Conservation (phyloP, 2,329 filamentous ascomycete genomes). For the Tothia fuscella region DNA sequence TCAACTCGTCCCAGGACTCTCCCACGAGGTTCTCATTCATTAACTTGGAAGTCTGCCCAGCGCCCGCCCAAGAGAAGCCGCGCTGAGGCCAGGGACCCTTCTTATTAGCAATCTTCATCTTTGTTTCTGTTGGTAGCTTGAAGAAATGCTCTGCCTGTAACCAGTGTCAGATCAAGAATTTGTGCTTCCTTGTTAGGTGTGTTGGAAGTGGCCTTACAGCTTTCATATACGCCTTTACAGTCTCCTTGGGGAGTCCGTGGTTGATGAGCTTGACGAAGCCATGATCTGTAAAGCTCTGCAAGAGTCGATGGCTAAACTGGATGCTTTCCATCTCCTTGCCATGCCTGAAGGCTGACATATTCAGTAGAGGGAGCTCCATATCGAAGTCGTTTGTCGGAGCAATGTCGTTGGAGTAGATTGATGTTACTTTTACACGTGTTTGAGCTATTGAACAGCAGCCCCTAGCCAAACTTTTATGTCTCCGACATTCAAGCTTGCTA, state of each 20-base stretch:
- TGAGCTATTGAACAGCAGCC: no score
- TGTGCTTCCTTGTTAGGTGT: no score
- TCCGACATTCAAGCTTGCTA: no score
- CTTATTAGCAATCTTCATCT: slow-evolving; percentile 6
- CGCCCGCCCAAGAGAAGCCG: slow-evolving; percentile 11
- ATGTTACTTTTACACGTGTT: no score
- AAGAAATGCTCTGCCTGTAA: slow-evolving; percentile 14
- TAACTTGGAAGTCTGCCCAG: neutral
- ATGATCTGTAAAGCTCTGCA: neutral
- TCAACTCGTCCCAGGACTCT: no score
- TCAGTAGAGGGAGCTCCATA: neutral
- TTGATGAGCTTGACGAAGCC: neutral
- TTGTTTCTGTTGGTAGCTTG: slow-evolving; percentile 8
- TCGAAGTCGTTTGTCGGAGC: no score
- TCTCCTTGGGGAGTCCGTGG: neutral
- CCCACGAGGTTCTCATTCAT: no score
- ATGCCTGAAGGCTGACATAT: neutral
- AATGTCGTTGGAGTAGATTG: no score
- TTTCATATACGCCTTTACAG: neutral
- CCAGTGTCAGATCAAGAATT: no score
- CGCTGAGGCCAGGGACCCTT: slow-evolving; percentile 13
- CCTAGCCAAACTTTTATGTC: no score
- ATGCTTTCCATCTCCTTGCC: neutral
- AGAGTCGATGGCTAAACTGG: neutral
- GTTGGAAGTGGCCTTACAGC: no score